Base-by-base conservation (phyloP, 1,139 yeast genomes). In the Pichia sp. region DNA sequence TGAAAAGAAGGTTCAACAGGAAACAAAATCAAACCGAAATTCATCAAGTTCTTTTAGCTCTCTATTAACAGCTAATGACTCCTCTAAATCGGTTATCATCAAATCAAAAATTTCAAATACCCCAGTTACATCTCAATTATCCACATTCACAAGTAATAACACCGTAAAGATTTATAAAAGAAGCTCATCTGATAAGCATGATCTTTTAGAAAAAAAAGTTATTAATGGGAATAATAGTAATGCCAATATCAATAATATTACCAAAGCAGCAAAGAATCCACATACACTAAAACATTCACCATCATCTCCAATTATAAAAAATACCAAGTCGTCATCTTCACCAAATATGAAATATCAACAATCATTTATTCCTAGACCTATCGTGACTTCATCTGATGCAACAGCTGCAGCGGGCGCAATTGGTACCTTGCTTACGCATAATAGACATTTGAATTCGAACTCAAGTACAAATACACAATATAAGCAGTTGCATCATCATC, bases 371-470 rank as follows among this genome's bases (percentile, higher is more conserved):
- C 48, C 43, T 10, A 41, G 40, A 18, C 43, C 39, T 10, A 28
- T 50, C 11, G 43, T 46, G 16, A 37, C 47, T 2, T 46, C 50
- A 6, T 38, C 61, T 2, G 59, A 55, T 28, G 63, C 63, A 5
- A 54, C 59, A 3, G 56, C 58, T 36, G 63, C 63, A 5, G 63
- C 62, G 4, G 61, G 62, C 3, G 63, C 62, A 1, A 50, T 59
- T 41, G 62, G 63, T n/a, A 54, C 53, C 15, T 24, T 58, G 41
- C 37, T 57, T 38, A 56, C 55, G 2, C 61, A 57, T 40, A 55
- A 55, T 19, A 46, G 60, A 40, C 50, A 51, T 14, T 35, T 56
- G 32, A 49, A 49, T n/a, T 52, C 57, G 0, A 46, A 50, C 13
- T 43, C 42, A 3, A 46, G 41, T 28, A 33, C 55, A 20, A 41